phyloP scores from a whole-genome alignment of 306 rosid species.

The Cajanus cajan region DNA sequence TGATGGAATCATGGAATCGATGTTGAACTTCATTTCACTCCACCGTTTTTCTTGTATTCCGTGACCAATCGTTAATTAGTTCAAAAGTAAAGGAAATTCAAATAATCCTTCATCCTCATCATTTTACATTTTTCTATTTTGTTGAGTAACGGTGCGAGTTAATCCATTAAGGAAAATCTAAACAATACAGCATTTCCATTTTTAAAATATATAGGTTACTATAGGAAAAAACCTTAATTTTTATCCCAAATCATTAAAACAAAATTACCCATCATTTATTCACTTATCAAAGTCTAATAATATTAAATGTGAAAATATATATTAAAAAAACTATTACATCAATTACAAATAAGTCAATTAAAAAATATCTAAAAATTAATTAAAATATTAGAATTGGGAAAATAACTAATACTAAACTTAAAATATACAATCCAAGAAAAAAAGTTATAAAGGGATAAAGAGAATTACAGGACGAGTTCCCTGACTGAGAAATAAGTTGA shows the following conservation, averaged over 20 bases:
- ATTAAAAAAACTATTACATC: too few relatives aligned
- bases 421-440: not conserved
- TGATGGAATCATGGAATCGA: too few relatives aligned
- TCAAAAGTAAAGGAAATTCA: not conserved
- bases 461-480: constrained; percentile 55
- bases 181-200: not conserved
- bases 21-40: not conserved
- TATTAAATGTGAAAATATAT: too few relatives aligned
- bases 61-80: not conserved
- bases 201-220: not conserved
- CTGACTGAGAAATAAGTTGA: constrained; percentile 54
- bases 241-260: not conserved
- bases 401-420: not conserved
- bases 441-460: not conserved
- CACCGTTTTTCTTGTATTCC: not conserved
- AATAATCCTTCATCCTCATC: not conserved
- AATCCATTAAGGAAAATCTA: not conserved
- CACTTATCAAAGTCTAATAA: too few relatives aligned
- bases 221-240: not conserved
- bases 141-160: not conserved
- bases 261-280: too few relatives aligned
- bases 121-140: not conserved
- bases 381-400: too few relatives aligned
- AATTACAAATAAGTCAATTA: too few relatives aligned
- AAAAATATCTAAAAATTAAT: too few relatives aligned